Conservation (phyloP, 306 rosid genomes). For the Arachis stenosperma region DNA sequence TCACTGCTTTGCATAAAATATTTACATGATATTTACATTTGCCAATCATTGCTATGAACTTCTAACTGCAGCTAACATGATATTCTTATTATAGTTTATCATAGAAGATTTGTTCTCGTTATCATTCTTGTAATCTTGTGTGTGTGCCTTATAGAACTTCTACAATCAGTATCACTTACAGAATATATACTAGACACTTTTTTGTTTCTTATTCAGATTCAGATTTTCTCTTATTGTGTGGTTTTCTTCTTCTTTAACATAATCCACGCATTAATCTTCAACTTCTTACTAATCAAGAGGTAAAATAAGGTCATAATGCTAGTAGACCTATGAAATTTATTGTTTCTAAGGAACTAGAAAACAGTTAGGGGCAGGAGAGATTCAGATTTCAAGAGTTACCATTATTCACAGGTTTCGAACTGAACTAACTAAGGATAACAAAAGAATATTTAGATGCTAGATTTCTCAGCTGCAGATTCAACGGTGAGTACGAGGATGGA, state of each 20-base stretch:
- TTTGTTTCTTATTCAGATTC: no score
- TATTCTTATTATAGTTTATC: neutral
- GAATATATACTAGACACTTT: no score
- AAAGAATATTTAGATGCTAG: neutral
- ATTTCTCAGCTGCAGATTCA: slow-evolving; percentile 7
- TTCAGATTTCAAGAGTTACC: neutral
- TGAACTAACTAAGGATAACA: neutral
- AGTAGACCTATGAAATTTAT: neutral
- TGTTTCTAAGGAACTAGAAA: neutral
- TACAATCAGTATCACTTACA: no score
- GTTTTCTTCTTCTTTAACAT: no score
- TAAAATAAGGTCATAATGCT: neutral
- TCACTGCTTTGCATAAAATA: slow-evolving; percentile 29
- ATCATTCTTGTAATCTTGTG: neutral
- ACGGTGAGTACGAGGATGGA: neutral
- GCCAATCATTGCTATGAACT: neutral
- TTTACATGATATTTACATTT: slow-evolving; percentile 6
- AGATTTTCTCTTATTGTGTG: no score
- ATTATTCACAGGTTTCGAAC: neutral
- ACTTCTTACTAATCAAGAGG: neutral
- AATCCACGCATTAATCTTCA: neutral
- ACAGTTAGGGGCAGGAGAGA: neutral
- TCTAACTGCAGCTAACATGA: slow-evolving; percentile 12
- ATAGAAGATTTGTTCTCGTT: slow-evolving; percentile 11
- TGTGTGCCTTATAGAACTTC: no score